These are phyloP conservation scores for Hortaea werneckii DNA, from an alignment of 2,329 filamentous ascomycete species.

Conservation along the genomic window DNA sequence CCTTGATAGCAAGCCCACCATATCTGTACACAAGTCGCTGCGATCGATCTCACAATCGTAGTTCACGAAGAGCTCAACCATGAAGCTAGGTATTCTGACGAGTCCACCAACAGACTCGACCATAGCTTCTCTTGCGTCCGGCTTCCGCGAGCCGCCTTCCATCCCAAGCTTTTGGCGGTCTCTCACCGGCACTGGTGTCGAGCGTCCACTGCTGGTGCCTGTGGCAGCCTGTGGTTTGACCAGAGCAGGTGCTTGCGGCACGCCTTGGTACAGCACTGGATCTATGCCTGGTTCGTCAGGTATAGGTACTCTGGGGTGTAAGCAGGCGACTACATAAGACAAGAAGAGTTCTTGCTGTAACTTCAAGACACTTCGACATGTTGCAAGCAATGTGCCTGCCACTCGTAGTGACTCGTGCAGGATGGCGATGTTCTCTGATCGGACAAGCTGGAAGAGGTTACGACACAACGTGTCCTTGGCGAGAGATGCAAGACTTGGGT, in stretches of 20 bases:
- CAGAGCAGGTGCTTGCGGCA: constrained; percentile 81
- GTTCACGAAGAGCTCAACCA: constrained; percentile 93
- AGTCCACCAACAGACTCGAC: constrained; percentile 90
- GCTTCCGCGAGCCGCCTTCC: constrained; percentile 83
- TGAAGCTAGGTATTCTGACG: constrained; percentile 84
- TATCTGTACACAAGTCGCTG: constrained; percentile 85
- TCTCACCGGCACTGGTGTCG: constrained; percentile 82
- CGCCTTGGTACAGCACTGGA: constrained; percentile 80
- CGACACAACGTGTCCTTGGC: constrained; percentile 90
- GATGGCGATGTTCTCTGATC: constrained; percentile 92
- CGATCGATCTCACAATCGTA: constrained; percentile 94
- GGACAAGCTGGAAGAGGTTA: constrained; percentile 89
- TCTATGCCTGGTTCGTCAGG: constrained; percentile 84
- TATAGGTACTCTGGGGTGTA: constrained; percentile 90
- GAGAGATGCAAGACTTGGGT: constrained; percentile 75
- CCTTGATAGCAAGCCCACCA: constrained; percentile 82
- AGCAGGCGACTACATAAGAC: constrained; percentile 84
- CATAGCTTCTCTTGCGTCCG: constrained; percentile 95
- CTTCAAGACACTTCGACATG: constrained; percentile 82
- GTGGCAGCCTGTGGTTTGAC: constrained; percentile 59
- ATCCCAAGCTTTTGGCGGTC: constrained; percentile 87
- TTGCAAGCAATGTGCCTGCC: constrained; percentile 79
- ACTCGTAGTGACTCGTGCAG: constrained; percentile 88
- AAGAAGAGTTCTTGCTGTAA: constrained; percentile 93
- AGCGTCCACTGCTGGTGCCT: constrained; percentile 65